phyloP scores from a whole-genome alignment of 768 basidiomycete species.

The Panaeolus cyanescens region DNA sequence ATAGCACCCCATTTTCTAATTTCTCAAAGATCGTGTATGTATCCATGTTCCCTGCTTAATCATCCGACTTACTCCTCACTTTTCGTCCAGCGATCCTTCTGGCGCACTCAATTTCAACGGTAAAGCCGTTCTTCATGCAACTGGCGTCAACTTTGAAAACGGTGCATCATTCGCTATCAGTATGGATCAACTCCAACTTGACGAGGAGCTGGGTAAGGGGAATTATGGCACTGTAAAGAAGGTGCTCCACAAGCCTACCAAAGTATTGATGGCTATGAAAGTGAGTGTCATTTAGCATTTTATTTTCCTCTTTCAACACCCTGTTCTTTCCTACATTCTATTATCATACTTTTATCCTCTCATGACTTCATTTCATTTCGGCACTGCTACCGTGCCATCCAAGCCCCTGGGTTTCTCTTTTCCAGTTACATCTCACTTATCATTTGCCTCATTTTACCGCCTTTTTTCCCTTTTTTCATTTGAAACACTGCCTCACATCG shows the following conservation, averaged over 20 bases:
- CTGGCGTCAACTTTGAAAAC: constrained; percentile 84
- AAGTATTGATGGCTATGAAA: constrained; percentile 99
- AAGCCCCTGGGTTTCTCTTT: not conserved
- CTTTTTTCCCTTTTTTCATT: not conserved
- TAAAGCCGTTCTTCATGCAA: constrained; percentile 89
- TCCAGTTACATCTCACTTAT: not conserved
- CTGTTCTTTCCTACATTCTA: constrained; percentile 32
- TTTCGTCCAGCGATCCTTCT: constrained; percentile 76
- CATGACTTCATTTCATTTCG: constrained; percentile 7
- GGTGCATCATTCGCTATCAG: constrained; percentile 92
- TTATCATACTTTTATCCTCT: constrained; percentile 5
- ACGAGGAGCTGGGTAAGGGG: constrained; percentile 93
- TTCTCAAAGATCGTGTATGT: constrained; percentile 93
- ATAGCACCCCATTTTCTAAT: constrained; percentile 84
- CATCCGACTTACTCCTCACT: constrained; percentile 5
- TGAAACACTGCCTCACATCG: not conserved
- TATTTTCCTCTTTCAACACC: not conserved
- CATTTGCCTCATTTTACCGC: not conserved
- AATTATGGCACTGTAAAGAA: constrained; percentile 98
- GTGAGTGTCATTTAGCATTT: constrained; percentile 26
- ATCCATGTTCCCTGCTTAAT: constrained; percentile 10
- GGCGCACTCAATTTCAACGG: constrained; percentile 93
- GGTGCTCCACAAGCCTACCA: constrained; percentile 91
- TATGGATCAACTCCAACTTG: constrained; percentile 88
- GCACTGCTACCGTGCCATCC: constrained; percentile 1